These are phyloP conservation scores for Picea sitchensis DNA, from an alignment of 75 land plant genomes.

Conservation along the genomic window DNA sequence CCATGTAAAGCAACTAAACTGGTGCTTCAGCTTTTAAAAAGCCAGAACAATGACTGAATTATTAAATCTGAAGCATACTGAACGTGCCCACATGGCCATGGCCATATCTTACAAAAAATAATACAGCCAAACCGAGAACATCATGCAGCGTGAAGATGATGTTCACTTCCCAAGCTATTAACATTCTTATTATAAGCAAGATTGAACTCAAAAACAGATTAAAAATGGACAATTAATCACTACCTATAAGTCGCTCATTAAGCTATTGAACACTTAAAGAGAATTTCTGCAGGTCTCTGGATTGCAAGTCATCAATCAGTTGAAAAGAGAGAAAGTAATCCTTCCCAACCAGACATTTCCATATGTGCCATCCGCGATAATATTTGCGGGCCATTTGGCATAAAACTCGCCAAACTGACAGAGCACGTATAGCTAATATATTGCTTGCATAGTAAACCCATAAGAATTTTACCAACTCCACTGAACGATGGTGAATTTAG, in stretches of 20 bases:
- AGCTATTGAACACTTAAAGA: slow-evolving; percentile 5
- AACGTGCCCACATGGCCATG: slow-evolving; percentile 6
- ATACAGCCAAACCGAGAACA: slow-evolving; percentile 13
- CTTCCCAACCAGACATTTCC: slow-evolving; percentile 8
- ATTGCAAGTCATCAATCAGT: slow-evolving; percentile 10
- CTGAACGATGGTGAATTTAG: slow-evolving; percentile 1
- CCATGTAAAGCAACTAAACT: background rate
- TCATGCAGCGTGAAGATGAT: slow-evolving; percentile 5
- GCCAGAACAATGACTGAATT: background rate
- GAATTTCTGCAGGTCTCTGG: slow-evolving; percentile 9
- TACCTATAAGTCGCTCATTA: slow-evolving; percentile 8
- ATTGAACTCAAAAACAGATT: slow-evolving; percentile 6
- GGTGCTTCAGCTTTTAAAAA: background rate
- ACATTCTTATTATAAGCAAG: slow-evolving; percentile 7
- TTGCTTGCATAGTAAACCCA: slow-evolving; percentile 1
- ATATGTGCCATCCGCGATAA: slow-evolving; percentile 34
- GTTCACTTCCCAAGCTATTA: slow-evolving; percentile 7
- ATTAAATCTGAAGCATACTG: background rate
- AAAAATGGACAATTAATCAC: slow-evolving; percentile 7
- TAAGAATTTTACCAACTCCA: slow-evolving; percentile 5
- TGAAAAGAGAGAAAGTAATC: background rate
- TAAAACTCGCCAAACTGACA: slow-evolving; percentile 25
- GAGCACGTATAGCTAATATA: slow-evolving; percentile 9
- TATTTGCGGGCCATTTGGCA: slow-evolving; percentile 37
- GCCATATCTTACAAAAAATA: slow-evolving; percentile 15